These are phyloP conservation scores for Coelastrella sp. DNA, from an alignment of 139 green algal genomes.

Conservation along the genomic window DNA sequence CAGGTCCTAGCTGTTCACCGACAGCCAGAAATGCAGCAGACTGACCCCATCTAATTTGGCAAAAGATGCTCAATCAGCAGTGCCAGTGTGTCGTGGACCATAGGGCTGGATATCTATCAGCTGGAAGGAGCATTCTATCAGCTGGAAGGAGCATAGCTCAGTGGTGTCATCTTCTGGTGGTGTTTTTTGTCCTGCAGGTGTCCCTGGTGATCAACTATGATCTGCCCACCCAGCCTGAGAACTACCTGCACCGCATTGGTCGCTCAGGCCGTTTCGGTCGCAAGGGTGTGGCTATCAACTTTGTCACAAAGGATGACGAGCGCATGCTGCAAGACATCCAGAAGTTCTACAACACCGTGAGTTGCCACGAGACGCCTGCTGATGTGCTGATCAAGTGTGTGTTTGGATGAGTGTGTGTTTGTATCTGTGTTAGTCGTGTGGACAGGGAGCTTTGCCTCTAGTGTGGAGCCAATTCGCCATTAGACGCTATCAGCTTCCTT, in stretches of 20 bases:
- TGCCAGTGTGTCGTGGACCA: no score
- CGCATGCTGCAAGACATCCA: constrained; percentile 98
- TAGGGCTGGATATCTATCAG: no score
- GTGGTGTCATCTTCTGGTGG: not conserved
- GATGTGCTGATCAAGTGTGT: not conserved
- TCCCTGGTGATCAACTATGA: constrained; percentile 99
- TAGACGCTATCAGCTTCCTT: no score
- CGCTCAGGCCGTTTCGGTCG: constrained; percentile 93
- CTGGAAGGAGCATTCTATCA: no score
- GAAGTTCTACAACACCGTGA: constrained; percentile 98
- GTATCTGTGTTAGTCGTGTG: not conserved
- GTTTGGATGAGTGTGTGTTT: not conserved
- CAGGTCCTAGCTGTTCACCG: no score
- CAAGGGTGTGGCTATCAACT: constrained; percentile 99
- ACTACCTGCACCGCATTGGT: constrained; percentile 99
- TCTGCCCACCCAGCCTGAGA: constrained; percentile 99
- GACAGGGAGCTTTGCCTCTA: no score
- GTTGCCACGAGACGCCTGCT: not conserved
- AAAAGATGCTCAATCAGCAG: no score
- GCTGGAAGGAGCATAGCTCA: no score
- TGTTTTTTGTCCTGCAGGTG: constrained; percentile 71
- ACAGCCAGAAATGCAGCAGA: no score
- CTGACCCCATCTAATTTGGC: no score
- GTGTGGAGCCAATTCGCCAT: no score
- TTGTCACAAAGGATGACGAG: constrained; percentile 95